Percentiles rank a stretch among this genome's conserved stretches.
Evolutionary conservation across 176 grass and related monocot genomes (phyloP).

Genomic region (Lolium perenne): DNA sequence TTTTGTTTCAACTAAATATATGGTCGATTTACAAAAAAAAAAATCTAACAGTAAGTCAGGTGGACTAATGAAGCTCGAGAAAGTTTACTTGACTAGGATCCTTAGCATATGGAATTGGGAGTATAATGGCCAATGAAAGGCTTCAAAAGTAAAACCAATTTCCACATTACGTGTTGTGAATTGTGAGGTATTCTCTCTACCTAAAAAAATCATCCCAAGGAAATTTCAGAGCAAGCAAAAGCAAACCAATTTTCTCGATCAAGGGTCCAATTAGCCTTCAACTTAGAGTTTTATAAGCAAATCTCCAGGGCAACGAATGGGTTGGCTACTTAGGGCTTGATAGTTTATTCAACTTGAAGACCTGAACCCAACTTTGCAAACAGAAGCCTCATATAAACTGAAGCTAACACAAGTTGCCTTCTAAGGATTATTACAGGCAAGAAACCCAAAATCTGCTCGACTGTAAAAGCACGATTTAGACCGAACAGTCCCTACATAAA

Average conservation of each 20-base stretch:
- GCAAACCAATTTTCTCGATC: not conserved
- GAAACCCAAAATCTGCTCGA: conserved; percentile 4
- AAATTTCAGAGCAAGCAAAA: not conserved
- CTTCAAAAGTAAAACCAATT: conserved; percentile 8
- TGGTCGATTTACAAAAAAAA: conserved; percentile 28
- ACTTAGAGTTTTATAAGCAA: conserved; percentile 10
- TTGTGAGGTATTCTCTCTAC: not conserved
- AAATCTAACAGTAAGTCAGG: not conserved
- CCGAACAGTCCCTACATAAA: not conserved
- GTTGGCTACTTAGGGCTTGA: conserved; percentile 5
- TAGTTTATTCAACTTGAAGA: conserved; percentile 21
- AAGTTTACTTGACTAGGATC: conserved; percentile 22
- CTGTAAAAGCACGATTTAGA: not conserved
- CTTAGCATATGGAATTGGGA: not conserved
- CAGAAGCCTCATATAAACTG: not conserved
- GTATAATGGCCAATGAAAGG: not conserved
- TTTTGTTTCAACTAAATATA: conserved; percentile 25
- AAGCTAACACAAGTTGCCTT: not conserved
- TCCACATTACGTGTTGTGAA: not conserved
- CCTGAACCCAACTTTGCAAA: not conserved
- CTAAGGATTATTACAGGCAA: conserved; percentile 25
- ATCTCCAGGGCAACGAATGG: not conserved
- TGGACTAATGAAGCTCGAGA: conserved; percentile 2
- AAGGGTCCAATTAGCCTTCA: not conserved
- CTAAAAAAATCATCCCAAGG: conserved; percentile 22